A percentile compares a stretch with the other conserved stretches of the same genome.
phyloP scores from a whole-genome alignment of 1,284 basidiomycete genomes.

The Pholiota adiposa region DNA sequence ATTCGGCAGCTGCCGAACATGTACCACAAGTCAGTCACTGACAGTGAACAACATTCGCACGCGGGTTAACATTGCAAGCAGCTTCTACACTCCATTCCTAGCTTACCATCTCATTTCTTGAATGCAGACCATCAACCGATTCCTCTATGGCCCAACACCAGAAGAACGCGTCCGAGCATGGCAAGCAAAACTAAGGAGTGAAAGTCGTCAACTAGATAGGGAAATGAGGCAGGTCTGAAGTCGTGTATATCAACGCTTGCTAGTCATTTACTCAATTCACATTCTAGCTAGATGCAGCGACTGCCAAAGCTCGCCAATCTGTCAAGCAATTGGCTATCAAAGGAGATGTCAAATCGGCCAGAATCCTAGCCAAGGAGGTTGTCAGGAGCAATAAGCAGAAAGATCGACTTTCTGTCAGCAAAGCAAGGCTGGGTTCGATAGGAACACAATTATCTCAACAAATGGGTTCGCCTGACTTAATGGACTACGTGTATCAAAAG shows the following conservation, averaged over 20 bases:
- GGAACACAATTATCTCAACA: slow-evolving; percentile 92
- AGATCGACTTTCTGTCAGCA: slow-evolving; percentile 89
- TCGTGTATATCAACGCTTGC: slow-evolving; percentile 19
- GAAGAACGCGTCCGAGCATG: slow-evolving; percentile 90
- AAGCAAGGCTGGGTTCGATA: slow-evolving; percentile 93
- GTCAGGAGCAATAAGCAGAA: slow-evolving; percentile 95
- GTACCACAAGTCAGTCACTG: neutral
- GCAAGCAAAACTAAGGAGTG: slow-evolving; percentile 83
- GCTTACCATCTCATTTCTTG: too few relatives aligned
- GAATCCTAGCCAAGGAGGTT: slow-evolving; percentile 92
- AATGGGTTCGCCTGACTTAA: slow-evolving; percentile 64
- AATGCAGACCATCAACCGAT: slow-evolving; percentile 91
- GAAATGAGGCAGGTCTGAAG: slow-evolving; percentile 89
- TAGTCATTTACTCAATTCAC: slow-evolving; percentile 17
- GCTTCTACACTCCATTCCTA: neutral
- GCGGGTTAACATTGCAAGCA: neutral
- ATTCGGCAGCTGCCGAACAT: neutral
- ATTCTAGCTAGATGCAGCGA: slow-evolving; percentile 80
- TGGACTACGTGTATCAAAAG: neutral
- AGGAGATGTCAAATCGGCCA: slow-evolving; percentile 92
- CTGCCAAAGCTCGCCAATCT: slow-evolving; percentile 78
- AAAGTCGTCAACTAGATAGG: slow-evolving; percentile 83
- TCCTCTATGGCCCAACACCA: slow-evolving; percentile 93
- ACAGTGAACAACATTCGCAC: too few relatives aligned
- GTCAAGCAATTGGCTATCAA: slow-evolving; percentile 92